phyloP scores from a whole-genome alignment of 2,329 filamentous ascomycete genomes.

The Acrodontium crateriforme region DNA sequence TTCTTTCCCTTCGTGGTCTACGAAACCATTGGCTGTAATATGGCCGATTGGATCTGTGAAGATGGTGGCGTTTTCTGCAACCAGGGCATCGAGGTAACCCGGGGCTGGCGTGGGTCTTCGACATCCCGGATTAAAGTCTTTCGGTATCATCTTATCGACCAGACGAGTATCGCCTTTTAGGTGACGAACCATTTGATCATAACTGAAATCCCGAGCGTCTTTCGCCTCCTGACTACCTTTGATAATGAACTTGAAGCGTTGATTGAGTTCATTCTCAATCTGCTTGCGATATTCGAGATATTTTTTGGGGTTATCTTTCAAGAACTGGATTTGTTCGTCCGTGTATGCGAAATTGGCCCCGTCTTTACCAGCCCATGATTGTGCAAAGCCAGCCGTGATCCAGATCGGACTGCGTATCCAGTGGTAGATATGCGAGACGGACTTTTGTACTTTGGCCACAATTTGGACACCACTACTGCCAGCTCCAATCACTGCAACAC shows the following conservation, averaged over 20 bases:
- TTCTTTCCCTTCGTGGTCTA: constrained; percentile 17
- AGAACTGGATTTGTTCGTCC: constrained; percentile 26
- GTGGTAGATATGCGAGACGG: constrained; percentile 26
- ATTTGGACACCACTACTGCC: constrained; percentile 31
- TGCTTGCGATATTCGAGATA: constrained; percentile 35
- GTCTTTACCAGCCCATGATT: constrained; percentile 32
- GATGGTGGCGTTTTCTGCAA: constrained; percentile 20
- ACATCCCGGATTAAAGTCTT: constrained; percentile 30
- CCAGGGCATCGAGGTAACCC: constrained; percentile 29
- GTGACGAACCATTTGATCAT: constrained; percentile 27
- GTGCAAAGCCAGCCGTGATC: constrained; percentile 36
- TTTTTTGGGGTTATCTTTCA: constrained; percentile 28
- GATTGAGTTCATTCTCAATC: constrained; percentile 37
- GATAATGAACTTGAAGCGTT: constrained; percentile 40
- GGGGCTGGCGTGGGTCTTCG: constrained; percentile 28
- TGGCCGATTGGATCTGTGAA: constrained; percentile 20
- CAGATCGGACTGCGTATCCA: constrained; percentile 32
- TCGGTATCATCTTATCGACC: constrained; percentile 32
- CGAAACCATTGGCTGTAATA: constrained; percentile 20
- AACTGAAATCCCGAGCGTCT: constrained; percentile 27
- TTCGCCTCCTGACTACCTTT: constrained; percentile 34
- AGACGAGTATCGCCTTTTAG: constrained; percentile 26
- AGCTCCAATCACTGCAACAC: constrained; percentile 29
- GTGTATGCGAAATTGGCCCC: constrained; percentile 36
- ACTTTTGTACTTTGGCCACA: constrained; percentile 26